A percentile compares a stretch with the other conserved stretches of the same genome.
Evolutionary conservation across 768 basidiomycete species (phyloP).

Genomic region (Boletus subparvulus): DNA sequence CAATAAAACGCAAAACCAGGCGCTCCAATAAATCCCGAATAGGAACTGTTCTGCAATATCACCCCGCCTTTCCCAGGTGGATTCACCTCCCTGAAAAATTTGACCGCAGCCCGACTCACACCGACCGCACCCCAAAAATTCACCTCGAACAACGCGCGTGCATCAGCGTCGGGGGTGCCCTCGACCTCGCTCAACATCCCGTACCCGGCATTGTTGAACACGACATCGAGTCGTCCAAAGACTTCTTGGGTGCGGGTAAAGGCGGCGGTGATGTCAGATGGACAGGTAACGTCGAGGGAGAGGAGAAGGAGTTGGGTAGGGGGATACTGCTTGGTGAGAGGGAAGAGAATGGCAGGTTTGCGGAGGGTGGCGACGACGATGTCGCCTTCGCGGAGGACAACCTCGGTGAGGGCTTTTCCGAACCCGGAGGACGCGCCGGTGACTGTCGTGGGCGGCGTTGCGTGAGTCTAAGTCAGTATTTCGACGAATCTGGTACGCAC

Average conservation of each 20-base stretch:
- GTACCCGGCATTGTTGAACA: slow-evolving; percentile 43
- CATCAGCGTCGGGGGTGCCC: slow-evolving; percentile 29
- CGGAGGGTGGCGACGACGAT: slow-evolving; percentile 43
- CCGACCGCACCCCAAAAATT: slow-evolving; percentile 20
- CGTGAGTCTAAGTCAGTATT: not conserved
- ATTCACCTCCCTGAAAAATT: slow-evolving; percentile 37
- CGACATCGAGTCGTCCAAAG: slow-evolving; percentile 44
- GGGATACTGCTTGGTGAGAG: slow-evolving; percentile 26
- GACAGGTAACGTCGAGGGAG: slow-evolving; percentile 39
- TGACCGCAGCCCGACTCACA: slow-evolving; percentile 27
- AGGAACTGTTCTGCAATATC: slow-evolving; percentile 16
- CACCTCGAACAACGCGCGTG: slow-evolving; percentile 35
- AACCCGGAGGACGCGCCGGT: slow-evolving; percentile 40
- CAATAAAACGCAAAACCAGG: slow-evolving; percentile 14
- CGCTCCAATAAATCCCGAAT: not conserved
- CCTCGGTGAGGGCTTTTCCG: slow-evolving; percentile 34
- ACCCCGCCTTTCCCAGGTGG: slow-evolving; percentile 10
- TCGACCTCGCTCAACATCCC: slow-evolving; percentile 35
- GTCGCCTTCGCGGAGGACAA: slow-evolving; percentile 37
- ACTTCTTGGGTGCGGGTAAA: slow-evolving; percentile 32
- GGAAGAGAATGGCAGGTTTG: slow-evolving; percentile 31
- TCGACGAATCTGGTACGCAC: not conserved
- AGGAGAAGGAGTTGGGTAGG: slow-evolving; percentile 34
- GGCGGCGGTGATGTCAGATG: slow-evolving; percentile 31
- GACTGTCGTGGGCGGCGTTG: not conserved